These are phyloP conservation scores for Plasmodium adleri DNA, from an alignment of 169 alveolate species.

Conservation along the genomic window DNA sequence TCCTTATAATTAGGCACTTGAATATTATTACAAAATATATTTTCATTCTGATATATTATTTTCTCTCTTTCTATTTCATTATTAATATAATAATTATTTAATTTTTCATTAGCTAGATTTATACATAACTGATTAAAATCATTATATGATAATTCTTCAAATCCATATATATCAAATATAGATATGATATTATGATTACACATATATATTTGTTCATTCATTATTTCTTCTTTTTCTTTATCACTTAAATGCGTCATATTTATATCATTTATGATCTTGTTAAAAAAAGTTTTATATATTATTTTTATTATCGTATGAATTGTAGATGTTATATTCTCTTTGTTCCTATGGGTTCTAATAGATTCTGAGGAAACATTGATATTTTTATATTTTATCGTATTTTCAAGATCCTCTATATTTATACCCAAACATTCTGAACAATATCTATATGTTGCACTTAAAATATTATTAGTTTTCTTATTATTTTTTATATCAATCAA, in stretches of 20 bases:
- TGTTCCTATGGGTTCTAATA: constrained; percentile 33
- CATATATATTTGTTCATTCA: constrained; percentile 15
- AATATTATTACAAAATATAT: constrained; percentile 82
- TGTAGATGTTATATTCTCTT: constrained; percentile 26
- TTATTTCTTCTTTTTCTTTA: constrained; percentile 35
- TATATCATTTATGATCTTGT: constrained; percentile 45
- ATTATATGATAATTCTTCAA: constrained; percentile 96
- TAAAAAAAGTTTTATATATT: constrained; percentile 50
- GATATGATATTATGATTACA: constrained; percentile 89
- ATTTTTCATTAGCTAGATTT: constrained; percentile 97
- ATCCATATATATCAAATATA: constrained; percentile 98
- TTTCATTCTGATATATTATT: constrained; percentile 87
- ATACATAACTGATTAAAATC: constrained; percentile 98
- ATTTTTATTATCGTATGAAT: constrained; percentile 54
- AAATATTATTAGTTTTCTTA: neutral
- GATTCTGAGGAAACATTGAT: constrained; percentile 31
- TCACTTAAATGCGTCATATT: constrained; percentile 35
- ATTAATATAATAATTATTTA: constrained; percentile 89
- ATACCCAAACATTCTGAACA: constrained; percentile 22
- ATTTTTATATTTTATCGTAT: constrained; percentile 25
- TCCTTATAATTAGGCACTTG: constrained; percentile 44
- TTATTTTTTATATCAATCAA: neutral
- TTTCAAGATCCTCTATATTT: constrained; percentile 1
- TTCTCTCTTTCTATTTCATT: constrained; percentile 92
- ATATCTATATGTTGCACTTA: constrained; percentile 5